Conservation (phyloP, 257 asterid species). For the Solanum peruvianum region DNA sequence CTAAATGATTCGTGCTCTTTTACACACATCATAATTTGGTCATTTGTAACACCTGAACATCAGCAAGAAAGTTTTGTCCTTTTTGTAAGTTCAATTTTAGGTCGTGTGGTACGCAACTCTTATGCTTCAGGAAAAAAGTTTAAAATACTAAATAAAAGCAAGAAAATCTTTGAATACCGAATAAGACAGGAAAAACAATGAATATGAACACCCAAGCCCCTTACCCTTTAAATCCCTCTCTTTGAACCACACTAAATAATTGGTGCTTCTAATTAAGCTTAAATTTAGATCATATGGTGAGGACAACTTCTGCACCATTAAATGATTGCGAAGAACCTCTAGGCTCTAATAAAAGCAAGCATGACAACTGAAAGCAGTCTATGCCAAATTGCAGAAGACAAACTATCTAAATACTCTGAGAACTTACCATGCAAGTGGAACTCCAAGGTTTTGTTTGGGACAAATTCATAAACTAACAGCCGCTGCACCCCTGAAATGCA, state of each 20-base stretch:
- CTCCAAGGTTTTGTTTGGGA: slow-evolving; percentile 67
- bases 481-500: slow-evolving; percentile 76
- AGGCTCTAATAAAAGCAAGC: not conserved
- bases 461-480: slow-evolving; percentile 73
- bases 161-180: not conserved
- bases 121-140: not conserved
- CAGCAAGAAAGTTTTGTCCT: not conserved
- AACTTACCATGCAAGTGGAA: slow-evolving; percentile 81
- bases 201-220: not conserved
- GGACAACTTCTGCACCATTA: not conserved
- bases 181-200: not conserved
- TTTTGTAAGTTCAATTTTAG: not conserved
- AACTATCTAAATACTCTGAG: not conserved
- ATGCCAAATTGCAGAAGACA: not conserved
- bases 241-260: not conserved
- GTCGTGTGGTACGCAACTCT: not conserved
- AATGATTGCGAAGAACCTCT: not conserved
- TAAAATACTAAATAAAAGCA: not conserved
- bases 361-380: not conserved
- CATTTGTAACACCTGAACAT: not conserved
- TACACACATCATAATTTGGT: not conserved
- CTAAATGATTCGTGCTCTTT: not conserved
- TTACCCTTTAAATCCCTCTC: not conserved
- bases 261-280: not conserved
- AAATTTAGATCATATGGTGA: not conserved